Evolutionary conservation across 2,329 filamentous ascomycete species (phyloP).

Genomic region (Blumeriella jaapii): DNA sequence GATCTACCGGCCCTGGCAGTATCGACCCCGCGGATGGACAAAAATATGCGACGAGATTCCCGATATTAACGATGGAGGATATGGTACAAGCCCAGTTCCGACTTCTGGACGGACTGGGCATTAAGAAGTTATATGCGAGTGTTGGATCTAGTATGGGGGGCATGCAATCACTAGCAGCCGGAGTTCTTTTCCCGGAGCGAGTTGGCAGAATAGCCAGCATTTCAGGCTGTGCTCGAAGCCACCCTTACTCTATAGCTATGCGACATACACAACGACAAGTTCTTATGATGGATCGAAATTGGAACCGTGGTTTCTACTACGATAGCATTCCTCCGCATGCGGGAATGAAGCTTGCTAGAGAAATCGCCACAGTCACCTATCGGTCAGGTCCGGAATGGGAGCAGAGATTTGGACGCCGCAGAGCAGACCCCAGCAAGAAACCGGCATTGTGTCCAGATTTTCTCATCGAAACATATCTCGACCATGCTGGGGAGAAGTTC

Average conservation of each 20-base stretch:
- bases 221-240: slow-evolving; percentile 84
- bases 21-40: slow-evolving; percentile 81
- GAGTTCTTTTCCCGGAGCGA: slow-evolving; percentile 69
- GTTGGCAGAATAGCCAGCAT: slow-evolving; percentile 79
- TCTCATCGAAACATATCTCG: slow-evolving; percentile 93
- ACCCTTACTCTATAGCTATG: slow-evolving; percentile 98
- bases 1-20: slow-evolving; percentile 78
- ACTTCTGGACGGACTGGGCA: slow-evolving; percentile 67
- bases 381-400: slow-evolving; percentile 97
- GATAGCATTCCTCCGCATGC: slow-evolving; percentile 78
- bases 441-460: slow-evolving; percentile 96
- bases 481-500: slow-evolving; percentile 97
- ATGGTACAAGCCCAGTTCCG: slow-evolving; percentile 96
- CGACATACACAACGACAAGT: slow-evolving; percentile 95
- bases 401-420: slow-evolving; percentile 75
- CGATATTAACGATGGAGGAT: slow-evolving; percentile 89
- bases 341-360: slow-evolving; percentile 94
- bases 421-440: slow-evolving; percentile 75
- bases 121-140: slow-evolving; percentile 74
- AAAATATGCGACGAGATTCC: slow-evolving; percentile 87
- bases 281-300: slow-evolving; percentile 97
- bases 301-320: slow-evolving; percentile 93
- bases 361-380: slow-evolving; percentile 97
- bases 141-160: slow-evolving; percentile 97
- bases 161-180: slow-evolving; percentile 90